Conservation (phyloP, 1,284 basidiomycete genomes). For the Boletellus dicymbophilus region DNA sequence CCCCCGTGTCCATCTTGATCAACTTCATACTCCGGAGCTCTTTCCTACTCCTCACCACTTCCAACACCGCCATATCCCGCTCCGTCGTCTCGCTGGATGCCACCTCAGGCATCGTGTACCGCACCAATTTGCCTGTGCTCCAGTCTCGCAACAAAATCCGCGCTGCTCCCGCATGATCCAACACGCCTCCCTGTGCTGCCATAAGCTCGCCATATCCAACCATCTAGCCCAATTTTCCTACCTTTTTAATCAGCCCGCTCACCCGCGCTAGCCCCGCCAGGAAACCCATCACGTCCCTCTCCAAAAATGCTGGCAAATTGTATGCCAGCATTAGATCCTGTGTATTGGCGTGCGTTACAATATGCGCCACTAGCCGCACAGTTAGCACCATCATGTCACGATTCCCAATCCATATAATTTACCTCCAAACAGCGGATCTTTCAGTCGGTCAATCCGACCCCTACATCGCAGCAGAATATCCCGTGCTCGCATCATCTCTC, state of each 20-base stretch:
- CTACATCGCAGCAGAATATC: slow-evolving; percentile 81
- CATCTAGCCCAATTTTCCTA: slow-evolving; percentile 29
- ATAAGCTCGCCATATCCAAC: slow-evolving; percentile 4
- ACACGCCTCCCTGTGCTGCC: slow-evolving; percentile 62
- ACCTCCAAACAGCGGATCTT: slow-evolving; percentile 83
- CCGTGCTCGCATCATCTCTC: slow-evolving; percentile 50
- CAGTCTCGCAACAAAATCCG: slow-evolving; percentile 90
- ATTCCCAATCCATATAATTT: slow-evolving; percentile 10
- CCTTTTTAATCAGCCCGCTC: slow-evolving; percentile 83
- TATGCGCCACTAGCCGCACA: slow-evolving; percentile 58
- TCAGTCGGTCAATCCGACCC: slow-evolving; percentile 86
- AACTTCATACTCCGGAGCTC: slow-evolving; percentile 61
- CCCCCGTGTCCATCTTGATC: slow-evolving; percentile 55
- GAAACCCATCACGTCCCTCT: slow-evolving; percentile 75
- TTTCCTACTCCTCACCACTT: slow-evolving; percentile 54
- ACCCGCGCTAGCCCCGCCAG: slow-evolving; percentile 82
- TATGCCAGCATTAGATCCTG: slow-evolving; percentile 92
- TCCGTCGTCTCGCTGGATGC: slow-evolving; percentile 27
- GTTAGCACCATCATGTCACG: no score
- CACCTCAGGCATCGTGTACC: slow-evolving; percentile 70
- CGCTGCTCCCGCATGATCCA: slow-evolving; percentile 81
- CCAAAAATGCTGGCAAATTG: slow-evolving; percentile 83
- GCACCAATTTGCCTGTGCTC: slow-evolving; percentile 78
- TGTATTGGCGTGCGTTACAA: slow-evolving; percentile 71
- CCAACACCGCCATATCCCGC: slow-evolving; percentile 48